Base-by-base conservation (phyloP, 2,329 filamentous ascomycete genomes). In the Calonectria fujianensis region DNA sequence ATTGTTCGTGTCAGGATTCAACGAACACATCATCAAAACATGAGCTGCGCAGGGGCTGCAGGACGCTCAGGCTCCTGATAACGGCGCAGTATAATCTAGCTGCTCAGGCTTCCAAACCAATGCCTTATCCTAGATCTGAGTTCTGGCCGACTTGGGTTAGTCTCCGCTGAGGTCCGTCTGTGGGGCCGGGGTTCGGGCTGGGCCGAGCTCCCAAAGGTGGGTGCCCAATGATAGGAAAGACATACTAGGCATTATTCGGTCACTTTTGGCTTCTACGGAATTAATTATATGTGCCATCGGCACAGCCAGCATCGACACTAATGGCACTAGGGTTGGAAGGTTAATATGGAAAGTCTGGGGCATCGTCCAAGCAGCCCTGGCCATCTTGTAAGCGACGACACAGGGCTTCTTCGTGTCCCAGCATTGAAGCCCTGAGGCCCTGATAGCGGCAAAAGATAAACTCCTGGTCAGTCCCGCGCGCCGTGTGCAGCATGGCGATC, bases 131-230 rank as follows among this genome's bases (percentile, higher is more conserved):
- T 24, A 41, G 24, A 41, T 37, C 31, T 39, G 4, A n/a, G 57
- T 63, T 63, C 11, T 24, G 6, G 24, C 57, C 57, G 0, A 63
- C 37, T 63, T 13, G 57, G 57, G 57, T 29, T 63, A 63, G 57
- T 5, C 57, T 41, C 57, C 57, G 57, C 57, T 63, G 57, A 63
- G 57, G 57, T 63, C 35, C 57, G 57, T 29, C 35, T 41, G 57
- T 63, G 57, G 57, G 57, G 35, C 35, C 57, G 57, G 57, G 27
- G 35, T 27, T 63, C 57, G 57, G 57, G 57, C 57, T 63, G 57
- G 39, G 57, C 57, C 57, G 57, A 39, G n/a, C 57, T 63, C 7
- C 32, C n/a, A 39, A 24, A 7, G 14, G 14, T 41, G 35, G 35
- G 57, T 63, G 57, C 57, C 57, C 35, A 41, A 63, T 39, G 57